These are phyloP conservation scores for Sporothrix inflata DNA, from an alignment of 2,329 filamentous ascomycete genomes.

Conservation along the genomic window DNA sequence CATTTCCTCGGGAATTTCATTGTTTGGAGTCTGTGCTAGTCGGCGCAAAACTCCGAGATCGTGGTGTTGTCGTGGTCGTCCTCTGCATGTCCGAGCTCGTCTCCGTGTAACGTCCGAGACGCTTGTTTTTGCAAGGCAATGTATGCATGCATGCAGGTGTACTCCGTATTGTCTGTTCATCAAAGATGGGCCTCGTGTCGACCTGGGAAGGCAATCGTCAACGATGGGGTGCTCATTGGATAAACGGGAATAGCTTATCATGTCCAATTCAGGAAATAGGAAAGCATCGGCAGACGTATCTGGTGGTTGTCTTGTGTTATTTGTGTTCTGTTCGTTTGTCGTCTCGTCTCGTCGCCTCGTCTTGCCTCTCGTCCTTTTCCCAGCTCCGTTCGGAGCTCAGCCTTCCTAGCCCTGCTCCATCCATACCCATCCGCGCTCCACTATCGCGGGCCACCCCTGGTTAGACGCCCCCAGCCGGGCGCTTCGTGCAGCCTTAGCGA, in stretches of 20 bases:
- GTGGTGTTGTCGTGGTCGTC: neutral
- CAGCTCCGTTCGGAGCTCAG: neutral
- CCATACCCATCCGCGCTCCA: neutral
- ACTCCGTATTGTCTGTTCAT: neutral
- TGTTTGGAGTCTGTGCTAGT: neutral
- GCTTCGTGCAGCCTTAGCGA: neutral
- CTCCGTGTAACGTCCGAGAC: neutral
- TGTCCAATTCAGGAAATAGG: neutral
- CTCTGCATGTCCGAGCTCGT: no score
- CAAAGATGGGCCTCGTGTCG: no score
- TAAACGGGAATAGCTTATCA: constrained; percentile 4
- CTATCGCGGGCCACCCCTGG: neutral
- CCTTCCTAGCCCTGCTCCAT: neutral
- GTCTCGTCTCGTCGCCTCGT: neutral
- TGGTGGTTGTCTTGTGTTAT: no score
- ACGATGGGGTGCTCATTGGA: neutral
- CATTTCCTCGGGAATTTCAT: neutral
- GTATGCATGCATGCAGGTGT: no score
- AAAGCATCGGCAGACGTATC: neutral
- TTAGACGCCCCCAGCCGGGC: neutral
- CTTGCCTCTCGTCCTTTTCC: neutral
- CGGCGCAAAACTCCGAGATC: neutral
- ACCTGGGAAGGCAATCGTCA: no score
- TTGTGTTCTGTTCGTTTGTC: neutral
- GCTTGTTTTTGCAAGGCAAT: neutral